Evolutionary conservation across 805 yeast genomes (phyloP), one percentile per base, ranked within the genome.

Genomic region (Candida koratica): DNA sequence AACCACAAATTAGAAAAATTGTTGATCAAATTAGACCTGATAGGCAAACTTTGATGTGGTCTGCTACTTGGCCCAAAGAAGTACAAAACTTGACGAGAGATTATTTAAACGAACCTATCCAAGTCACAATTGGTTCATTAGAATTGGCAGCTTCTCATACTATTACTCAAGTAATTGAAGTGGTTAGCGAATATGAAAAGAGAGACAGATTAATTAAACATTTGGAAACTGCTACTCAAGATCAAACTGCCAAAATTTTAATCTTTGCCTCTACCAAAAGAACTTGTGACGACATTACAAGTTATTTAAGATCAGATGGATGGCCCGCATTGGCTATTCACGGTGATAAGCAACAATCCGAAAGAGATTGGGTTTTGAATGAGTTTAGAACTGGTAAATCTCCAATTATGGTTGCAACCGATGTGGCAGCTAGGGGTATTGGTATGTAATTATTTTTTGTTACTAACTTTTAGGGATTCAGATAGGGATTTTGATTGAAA

Each of bases 51-150:
- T 75, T 90, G 54, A 87, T 93, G 97, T 93, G 97, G 97, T 90
- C 97, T 45, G 98, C 98, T 51, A 93, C 98, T 38, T 93, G 98
- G 98, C 98, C 98, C 55, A 90, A 89, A 76, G 95, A 87, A 65
- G 97, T 93, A 46, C 94, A 90, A 73, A 74, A 80, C 50, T 75
- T 93, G 58, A 94, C 97, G 48, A 77, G 82, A 55, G 98, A 93
- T 64, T 93, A 86, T 66, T 75, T 90, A 60, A 67, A 77, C 38
- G 96, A 93, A 61, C 93, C 90, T 57, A 90, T 93, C 59, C 97
- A 93, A 72, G 97, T 93, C 49, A 90, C 85, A 56, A 71, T 93
- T 62, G 98, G 98, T 65, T 93, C 97, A 40, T 73, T 87, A 60
- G 97, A 90, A 66, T 76, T 93, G 54, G 71, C 97, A 55, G 98